Evolutionary conservation across 2,329 filamentous ascomycete genomes (phyloP), one percentile per base, ranked within the genome.

Genomic region (Myriangium duriaei): DNA sequence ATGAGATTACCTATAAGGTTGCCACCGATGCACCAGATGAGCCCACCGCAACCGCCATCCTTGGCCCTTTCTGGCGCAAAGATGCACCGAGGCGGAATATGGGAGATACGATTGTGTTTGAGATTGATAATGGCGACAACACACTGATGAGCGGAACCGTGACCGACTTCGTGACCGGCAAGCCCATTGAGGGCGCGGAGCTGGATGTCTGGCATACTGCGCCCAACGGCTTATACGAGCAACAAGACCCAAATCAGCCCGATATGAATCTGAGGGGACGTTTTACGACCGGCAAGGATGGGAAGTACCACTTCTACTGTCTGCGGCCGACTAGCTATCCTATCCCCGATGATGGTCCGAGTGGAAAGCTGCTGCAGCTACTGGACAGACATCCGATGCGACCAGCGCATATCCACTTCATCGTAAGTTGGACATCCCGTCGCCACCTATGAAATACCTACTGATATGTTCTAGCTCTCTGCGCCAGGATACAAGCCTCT

Each of bases 61-160:
- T 93, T 0, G 85, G 85, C 0, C 85, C 85, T 1, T 93, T 93
- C 63, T 92, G 82, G 73, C 72, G 82, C 4, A 69, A 74, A 30
- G 71, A 86, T 48, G 75, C 83, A 0, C 83, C 84, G 4, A 61
- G 71, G 41, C 71, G 78, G 32, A 61, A 74, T n/a, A 81, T 81
- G 52, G 84, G 81, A 34, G 71, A 68, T 32, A 76, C 66, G 49
- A 83, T 91, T 45, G 67, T 77, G 13, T 54, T 60, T 48, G 45
- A 53, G 63, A 59, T 65, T 4, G 50, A 62, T 3, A 60, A 67
- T 40, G 71, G 65, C 16, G 61, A 80, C 44, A 60, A 76, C 17
- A 68, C 70, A 3, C 74, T 68, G 50, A 76, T 85, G 67, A 71
- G 82, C 47, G 80, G 82, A 34, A 63, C 52, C 2, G 69, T 79